phyloP scores from a whole-genome alignment of 202 grass and related monocot genomes.

The Carex sylvatica region DNA sequence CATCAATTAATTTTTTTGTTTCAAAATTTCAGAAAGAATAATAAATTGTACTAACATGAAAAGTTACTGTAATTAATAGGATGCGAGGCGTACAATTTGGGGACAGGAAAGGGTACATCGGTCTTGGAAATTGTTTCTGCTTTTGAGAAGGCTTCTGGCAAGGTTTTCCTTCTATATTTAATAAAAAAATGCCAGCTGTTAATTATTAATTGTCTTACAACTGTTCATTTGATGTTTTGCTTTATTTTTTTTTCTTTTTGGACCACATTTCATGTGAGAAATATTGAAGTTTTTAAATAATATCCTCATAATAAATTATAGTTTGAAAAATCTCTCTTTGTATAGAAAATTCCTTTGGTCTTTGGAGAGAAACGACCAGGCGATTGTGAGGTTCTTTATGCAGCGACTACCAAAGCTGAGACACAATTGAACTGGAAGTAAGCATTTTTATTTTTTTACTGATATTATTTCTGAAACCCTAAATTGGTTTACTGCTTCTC shows the following conservation, averaged over 20 bases:
- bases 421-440: conserved; percentile 92
- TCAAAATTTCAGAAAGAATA: background rate
- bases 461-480: background rate
- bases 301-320: background rate
- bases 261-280: background rate
- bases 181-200: background rate
- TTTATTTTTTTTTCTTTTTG: conserved; percentile 4
- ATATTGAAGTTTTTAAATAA: background rate
- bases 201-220: background rate
- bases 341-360: conserved; percentile 81
- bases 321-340: conserved; percentile 12
- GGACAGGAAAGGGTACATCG: conserved; percentile 86
- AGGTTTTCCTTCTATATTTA: conserved; percentile 39
- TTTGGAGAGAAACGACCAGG: conserved; percentile 70
- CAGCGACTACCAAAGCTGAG: conserved; percentile 81
- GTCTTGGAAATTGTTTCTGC: conserved; percentile 89
- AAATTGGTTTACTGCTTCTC: background rate
- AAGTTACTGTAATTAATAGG: conserved; percentile 36
- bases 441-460: conserved; percentile 17
- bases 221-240: background rate
- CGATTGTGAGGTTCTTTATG: conserved; percentile 83
- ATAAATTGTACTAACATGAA: background rate
- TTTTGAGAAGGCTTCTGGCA: conserved; percentile 91
- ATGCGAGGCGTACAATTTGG: conserved; percentile 89
- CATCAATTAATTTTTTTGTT: conserved; percentile 11